Conservation (phyloP, 495 filamentous ascomycete species). For the Hypoxylon perforatum region DNA sequence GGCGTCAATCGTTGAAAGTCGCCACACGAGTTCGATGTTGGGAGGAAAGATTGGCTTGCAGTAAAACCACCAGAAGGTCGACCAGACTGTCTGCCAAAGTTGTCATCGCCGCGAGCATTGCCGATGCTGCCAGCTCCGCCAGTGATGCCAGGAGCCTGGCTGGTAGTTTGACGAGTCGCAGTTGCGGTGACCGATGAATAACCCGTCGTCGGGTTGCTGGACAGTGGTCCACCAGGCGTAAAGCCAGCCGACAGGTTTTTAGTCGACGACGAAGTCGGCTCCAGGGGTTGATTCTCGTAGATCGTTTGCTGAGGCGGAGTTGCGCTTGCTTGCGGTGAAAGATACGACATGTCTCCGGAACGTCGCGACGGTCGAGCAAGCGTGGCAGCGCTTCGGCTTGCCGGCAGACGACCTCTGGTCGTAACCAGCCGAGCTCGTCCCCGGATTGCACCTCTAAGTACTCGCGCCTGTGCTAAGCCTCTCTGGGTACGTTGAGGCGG, state of each 20-base stretch:
- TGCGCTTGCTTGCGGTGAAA: neutral
- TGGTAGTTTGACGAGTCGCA: too few species aligned
- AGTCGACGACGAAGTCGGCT: slow-evolving; percentile 28
- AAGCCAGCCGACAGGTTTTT: slow-evolving; percentile 34
- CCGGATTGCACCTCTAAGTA: too few species aligned
- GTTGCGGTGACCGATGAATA: slow-evolving; percentile 11
- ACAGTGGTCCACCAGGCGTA: slow-evolving; percentile 15
- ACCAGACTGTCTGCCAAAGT: too few species aligned
- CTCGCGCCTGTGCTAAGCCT: too few species aligned
- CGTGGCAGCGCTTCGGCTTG: slow-evolving; percentile 10
- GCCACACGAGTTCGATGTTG: slow-evolving; percentile 7
- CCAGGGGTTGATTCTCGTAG: neutral
- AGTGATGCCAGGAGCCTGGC: too few species aligned
- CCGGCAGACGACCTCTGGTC: slow-evolving; percentile 5
- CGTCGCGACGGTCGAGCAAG: neutral
- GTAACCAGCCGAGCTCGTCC: too few species aligned
- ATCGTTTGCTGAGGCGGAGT: neutral
- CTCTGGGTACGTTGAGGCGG: too few species aligned
- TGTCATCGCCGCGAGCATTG: too few species aligned
- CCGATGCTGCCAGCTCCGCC: too few species aligned
- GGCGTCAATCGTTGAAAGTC: neutral
- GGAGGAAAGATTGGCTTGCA: neutral
- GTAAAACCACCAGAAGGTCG: neutral
- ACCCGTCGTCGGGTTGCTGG: slow-evolving; percentile 20
- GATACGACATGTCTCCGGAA: neutral